Conservation (phyloP, 352 stramenopile genomes). For the Aphanomyces stellatus region DNA sequence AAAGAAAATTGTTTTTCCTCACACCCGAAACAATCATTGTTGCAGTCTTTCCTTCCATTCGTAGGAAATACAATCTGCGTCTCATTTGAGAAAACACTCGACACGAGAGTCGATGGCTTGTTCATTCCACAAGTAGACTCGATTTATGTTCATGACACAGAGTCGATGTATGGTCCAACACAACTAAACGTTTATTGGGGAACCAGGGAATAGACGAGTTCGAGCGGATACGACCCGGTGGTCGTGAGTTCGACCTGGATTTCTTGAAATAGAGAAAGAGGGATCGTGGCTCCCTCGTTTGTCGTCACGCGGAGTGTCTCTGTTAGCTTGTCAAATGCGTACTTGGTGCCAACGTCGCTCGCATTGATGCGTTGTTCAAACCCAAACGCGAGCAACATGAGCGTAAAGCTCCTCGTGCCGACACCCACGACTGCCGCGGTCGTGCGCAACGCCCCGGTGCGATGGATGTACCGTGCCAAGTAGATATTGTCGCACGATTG, state of each 20-base stretch:
- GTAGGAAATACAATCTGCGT: no score
- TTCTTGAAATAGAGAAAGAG: background rate
- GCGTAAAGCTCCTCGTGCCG: constrained; percentile 66
- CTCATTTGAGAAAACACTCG: no score
- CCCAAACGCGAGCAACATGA: constrained; percentile 64
- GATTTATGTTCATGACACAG: no score
- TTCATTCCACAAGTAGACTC: no score
- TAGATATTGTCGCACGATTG: constrained; percentile 72
- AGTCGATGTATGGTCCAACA: no score
- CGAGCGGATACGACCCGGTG: background rate
- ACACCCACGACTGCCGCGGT: constrained; percentile 64
- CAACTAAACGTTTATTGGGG: no score
- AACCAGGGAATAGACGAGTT: background rate
- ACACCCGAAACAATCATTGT: no score
- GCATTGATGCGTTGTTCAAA: constrained; percentile 62
- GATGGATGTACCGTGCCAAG: constrained; percentile 65
- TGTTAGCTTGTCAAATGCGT: constrained; percentile 12
- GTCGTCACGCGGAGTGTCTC: background rate
- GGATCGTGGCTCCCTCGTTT: background rate
- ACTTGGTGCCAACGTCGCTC: constrained; percentile 26
- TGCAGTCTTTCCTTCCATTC: no score
- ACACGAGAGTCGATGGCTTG: no score
- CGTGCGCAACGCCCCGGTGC: constrained; percentile 46
- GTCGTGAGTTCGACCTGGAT: background rate
- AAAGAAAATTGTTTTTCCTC: no score